phyloP scores from a whole-genome alignment of 129 eudicot genomes.

The Flaveria sonorensis region DNA sequence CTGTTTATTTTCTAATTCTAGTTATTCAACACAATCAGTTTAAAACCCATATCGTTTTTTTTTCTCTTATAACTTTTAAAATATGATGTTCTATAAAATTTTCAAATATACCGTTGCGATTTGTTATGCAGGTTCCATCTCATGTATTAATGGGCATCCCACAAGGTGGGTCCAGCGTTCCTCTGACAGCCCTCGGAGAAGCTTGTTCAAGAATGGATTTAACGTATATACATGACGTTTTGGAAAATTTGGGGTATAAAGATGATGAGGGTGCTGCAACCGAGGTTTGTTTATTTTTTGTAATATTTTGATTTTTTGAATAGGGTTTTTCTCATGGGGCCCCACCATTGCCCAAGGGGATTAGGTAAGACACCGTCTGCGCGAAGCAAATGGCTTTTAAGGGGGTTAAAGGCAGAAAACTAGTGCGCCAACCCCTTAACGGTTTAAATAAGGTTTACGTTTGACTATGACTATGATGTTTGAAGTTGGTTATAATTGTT shows the following conservation, averaged over 20 bases:
- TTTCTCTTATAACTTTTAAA: too few relatives aligned
- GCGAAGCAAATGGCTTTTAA: too few relatives aligned
- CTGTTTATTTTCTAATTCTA: too few relatives aligned
- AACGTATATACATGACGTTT: conserved; percentile 79
- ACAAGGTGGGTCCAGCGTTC: conserved; percentile 53
- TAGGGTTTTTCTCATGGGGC: neutral
- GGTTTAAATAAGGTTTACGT: neutral
- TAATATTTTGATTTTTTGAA: neutral
- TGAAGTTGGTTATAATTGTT: neutral
- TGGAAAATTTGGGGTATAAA: conserved; percentile 82
- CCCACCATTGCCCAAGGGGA: neutral
- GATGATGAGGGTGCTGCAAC: conserved; percentile 98
- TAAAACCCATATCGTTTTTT: too few relatives aligned
- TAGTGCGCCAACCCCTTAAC: neutral
- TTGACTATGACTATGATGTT: conserved; percentile 19
- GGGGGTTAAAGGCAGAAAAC: neutral
- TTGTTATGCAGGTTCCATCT: conserved; percentile 64
- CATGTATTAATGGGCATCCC: conserved; percentile 82
- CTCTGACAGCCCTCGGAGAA: conserved; percentile 87
- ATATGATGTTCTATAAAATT: too few relatives aligned
- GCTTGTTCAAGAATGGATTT: conserved; percentile 87
- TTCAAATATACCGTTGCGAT: neutral
- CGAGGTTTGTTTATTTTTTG: conserved; percentile 65
- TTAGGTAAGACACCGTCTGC: too few relatives aligned
- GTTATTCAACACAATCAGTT: too few relatives aligned